These are phyloP conservation scores for Pythium guiyangense DNA, from an alignment of 352 stramenopile genomes.

Conservation along the genomic window DNA sequence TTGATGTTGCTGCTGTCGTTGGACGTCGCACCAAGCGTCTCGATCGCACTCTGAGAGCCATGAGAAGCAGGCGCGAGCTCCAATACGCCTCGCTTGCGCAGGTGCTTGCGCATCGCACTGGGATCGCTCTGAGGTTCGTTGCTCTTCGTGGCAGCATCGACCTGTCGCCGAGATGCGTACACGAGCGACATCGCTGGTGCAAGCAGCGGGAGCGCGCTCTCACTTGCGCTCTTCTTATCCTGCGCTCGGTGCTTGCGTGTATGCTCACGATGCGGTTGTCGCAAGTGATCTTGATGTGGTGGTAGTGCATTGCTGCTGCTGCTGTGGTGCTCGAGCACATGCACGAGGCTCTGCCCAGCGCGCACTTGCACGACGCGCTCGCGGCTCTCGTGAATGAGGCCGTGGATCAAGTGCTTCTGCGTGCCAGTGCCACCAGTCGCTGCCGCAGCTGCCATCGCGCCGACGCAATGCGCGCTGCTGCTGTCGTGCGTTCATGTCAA, in stretches of 20 bases:
- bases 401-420: slow-evolving; percentile 49
- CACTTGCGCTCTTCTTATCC: not conserved
- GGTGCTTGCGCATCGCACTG: slow-evolving; percentile 9
- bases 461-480: not conserved
- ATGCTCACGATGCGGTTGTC: not conserved
- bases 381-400: slow-evolving; percentile 53
- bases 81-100: slow-evolving; percentile 19
- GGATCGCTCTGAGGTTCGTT: slow-evolving; percentile 3
- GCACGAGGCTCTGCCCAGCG: slow-evolving; percentile 37
- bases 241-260: not conserved
- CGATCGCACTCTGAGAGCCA: not conserved
- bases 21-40: not conserved
- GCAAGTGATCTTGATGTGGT: not conserved
- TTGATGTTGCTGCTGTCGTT: not conserved
- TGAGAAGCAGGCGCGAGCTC: not conserved
- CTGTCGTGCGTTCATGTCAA: not conserved
- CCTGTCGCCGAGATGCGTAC: slow-evolving; percentile 4
- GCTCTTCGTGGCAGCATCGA: not conserved
- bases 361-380: slow-evolving; percentile 53
- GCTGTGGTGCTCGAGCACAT: slow-evolving; percentile 23
- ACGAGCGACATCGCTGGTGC: slow-evolving; percentile 11
- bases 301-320: not conserved
- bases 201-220: not conserved
- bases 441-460: not conserved
- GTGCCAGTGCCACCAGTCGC: not conserved